Conservation (phyloP, 1,284 basidiomycete genomes). For the Pholiota adiposa region DNA sequence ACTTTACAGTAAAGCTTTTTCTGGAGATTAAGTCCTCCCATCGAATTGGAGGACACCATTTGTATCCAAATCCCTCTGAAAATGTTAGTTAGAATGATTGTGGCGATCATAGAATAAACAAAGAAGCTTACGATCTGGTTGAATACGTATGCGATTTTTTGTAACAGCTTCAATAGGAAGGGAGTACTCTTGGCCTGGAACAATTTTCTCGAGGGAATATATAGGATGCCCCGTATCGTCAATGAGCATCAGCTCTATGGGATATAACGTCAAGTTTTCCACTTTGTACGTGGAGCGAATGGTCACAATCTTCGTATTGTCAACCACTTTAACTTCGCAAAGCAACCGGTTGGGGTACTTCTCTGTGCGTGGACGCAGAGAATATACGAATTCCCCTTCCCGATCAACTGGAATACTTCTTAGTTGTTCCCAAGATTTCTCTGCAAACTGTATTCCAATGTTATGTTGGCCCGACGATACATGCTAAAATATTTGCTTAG, state of each 20-base stretch:
- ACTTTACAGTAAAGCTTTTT: conserved; percentile 83
- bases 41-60: conserved; percentile 89
- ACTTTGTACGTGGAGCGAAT: conserved; percentile 94
- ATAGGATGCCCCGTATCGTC: conserved; percentile 86
- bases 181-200: conserved; percentile 85
- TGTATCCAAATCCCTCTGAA: conserved; percentile 92
- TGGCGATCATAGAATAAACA: neutral
- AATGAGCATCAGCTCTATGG: conserved; percentile 91
- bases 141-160: conserved; percentile 82
- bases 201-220: conserved; percentile 85
- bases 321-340: conserved; percentile 89
- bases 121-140: conserved; percentile 84
- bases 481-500: conserved; percentile 55
- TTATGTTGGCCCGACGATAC: conserved; percentile 82
- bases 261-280: conserved; percentile 92
- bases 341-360: conserved; percentile 85
- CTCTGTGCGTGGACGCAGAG: conserved; percentile 78
- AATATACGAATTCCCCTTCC: conserved; percentile 92
- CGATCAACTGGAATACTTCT: conserved; percentile 91
- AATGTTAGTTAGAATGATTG: conserved; percentile 10
- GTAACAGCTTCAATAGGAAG: conserved; percentile 93
- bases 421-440: conserved; percentile 91
- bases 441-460: conserved; percentile 84
- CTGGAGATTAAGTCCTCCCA: conserved; percentile 91
- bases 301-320: conserved; percentile 96